Percentiles rank a stretch among this genome's conserved stretches.
These are phyloP conservation scores for Kwoniella bestiolae DNA, from an alignment of 768 basidiomycete genomes.

Conservation along the genomic window DNA sequence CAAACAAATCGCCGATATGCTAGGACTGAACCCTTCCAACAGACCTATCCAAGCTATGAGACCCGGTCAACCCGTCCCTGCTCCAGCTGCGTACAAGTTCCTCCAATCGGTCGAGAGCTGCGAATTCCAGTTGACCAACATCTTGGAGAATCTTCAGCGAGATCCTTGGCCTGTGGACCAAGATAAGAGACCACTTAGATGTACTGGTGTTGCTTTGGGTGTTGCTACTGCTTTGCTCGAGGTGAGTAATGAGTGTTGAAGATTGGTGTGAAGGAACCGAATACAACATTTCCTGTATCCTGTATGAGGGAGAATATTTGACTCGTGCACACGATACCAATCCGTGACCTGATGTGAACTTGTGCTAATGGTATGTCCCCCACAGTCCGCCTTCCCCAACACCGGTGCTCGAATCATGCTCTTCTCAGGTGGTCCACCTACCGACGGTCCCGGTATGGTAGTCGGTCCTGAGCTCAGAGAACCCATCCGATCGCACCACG, in stretches of 20 bases:
- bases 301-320: too few relatives aligned
- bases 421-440: conserved; percentile 91
- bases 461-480: conserved; percentile 94
- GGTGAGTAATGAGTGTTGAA: conserved; percentile 58
- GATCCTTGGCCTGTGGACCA: conserved; percentile 98
- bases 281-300: too few relatives aligned
- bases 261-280: background rate
- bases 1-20: conserved; percentile 98
- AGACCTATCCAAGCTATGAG: conserved; percentile 45
- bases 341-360: too few relatives aligned
- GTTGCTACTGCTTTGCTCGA: conserved; percentile 92
- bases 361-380: too few relatives aligned
- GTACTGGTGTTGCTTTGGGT: conserved; percentile 91
- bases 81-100: conserved; percentile 65
- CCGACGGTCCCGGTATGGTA: conserved; percentile 96
- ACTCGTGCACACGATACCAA: too few relatives aligned
- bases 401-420: conserved; percentile 96
- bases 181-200: conserved; percentile 88
- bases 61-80: conserved; percentile 57
- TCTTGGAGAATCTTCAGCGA: conserved; percentile 80
- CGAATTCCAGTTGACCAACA: conserved; percentile 94
- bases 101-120: conserved; percentile 86
- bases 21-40: conserved; percentile 71
- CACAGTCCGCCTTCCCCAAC: conserved; percentile 83
- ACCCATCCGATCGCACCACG: conserved; percentile 97